Evolutionary conservation across 805 yeast genomes (phyloP).

Genomic region (Yarrowia divulgata): DNA sequence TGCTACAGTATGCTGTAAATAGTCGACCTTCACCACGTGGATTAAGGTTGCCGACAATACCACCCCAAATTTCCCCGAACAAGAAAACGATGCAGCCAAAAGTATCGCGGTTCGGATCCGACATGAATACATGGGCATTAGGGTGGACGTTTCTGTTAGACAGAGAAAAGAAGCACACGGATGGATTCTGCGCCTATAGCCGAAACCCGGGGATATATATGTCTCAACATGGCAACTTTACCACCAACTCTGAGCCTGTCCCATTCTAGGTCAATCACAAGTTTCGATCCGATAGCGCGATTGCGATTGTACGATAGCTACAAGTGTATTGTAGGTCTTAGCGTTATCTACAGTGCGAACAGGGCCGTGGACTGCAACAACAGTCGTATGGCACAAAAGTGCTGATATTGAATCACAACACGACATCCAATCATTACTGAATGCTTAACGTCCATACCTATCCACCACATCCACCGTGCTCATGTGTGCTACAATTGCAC

Average conservation of each 20-base stretch:
- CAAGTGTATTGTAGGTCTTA: no score
- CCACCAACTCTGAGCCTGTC: constrained; percentile 4
- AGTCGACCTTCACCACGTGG: constrained; percentile 3
- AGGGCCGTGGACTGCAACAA: no score
- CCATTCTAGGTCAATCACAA: neutral
- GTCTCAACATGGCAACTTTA: neutral
- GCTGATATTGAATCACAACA: no score
- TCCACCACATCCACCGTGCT: no score
- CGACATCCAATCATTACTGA: no score
- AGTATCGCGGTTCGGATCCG: constrained; percentile 26
- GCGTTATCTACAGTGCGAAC: no score
- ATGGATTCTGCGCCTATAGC: neutral
- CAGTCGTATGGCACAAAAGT: no score
- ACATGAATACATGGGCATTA: neutral
- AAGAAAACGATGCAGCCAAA: neutral
- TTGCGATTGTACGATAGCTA: no score
- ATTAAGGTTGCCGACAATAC: neutral
- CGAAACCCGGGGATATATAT: neutral
- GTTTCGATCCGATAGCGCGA: constrained; percentile 1
- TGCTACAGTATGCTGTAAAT: neutral
- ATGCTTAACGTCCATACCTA: no score
- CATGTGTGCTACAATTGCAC: no score
- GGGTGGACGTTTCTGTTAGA: neutral
- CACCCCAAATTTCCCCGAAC: neutral
- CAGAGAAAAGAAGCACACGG: neutral